Percentiles rank a stretch among this genome's conserved stretches.
These are phyloP conservation scores for Candida freyschussii DNA, from an alignment of 1,139 yeast genomes.

Conservation along the genomic window DNA sequence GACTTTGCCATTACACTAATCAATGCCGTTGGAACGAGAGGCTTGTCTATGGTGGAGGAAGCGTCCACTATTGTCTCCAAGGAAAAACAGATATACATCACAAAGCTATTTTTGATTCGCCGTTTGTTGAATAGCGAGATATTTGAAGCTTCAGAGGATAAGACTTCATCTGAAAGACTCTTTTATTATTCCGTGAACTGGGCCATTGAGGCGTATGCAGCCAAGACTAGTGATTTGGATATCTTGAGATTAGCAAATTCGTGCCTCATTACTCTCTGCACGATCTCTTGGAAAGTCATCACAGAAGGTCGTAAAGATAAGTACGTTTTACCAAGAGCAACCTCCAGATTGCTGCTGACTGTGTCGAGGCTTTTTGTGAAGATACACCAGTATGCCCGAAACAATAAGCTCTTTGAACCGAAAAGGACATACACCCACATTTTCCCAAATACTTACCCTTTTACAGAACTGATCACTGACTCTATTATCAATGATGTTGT, in stretches of 20 bases:
- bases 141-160: constrained; percentile 28
- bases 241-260: constrained; percentile 62
- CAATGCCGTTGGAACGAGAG: constrained; percentile 49
- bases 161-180: constrained; percentile 37
- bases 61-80: constrained; percentile 5
- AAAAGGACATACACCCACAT: constrained; percentile 61
- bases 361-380: constrained; percentile 47
- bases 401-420: constrained; percentile 47
- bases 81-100: constrained; percentile 31
- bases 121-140: constrained; percentile 50
- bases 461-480: constrained; percentile 62
- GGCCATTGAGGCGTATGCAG: constrained; percentile 56
- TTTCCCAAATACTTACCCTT: constrained; percentile 69
- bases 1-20: constrained; percentile 38
- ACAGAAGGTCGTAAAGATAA: constrained; percentile 28
- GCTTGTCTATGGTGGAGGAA: constrained; percentile 28
- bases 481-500: constrained; percentile 68
- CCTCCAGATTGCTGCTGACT: constrained; percentile 48
- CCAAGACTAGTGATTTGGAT: constrained; percentile 43
- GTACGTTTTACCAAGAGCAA: constrained; percentile 39
- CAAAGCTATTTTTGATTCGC: constrained; percentile 56
- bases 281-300: constrained; percentile 35
- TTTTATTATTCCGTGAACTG: constrained; percentile 52
- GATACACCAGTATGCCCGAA: constrained; percentile 50
- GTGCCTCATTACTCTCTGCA: constrained; percentile 47